Conservation (phyloP, 176 grass and related monocot species). For the Lolium multiflorum region DNA sequence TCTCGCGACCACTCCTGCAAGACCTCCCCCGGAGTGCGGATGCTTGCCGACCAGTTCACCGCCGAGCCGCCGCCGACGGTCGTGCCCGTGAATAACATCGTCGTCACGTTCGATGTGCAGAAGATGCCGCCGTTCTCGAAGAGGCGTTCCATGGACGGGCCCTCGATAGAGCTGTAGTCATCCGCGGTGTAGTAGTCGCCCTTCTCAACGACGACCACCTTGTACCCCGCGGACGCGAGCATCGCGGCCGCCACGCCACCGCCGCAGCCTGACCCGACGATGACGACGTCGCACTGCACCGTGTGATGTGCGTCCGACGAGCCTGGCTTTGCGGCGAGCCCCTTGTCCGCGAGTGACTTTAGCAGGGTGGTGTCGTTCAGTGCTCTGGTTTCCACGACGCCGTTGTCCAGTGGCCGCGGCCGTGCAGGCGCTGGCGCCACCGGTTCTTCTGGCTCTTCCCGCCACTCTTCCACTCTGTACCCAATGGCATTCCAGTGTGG, state of each 20-base stretch:
- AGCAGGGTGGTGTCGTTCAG: conserved; percentile 62
- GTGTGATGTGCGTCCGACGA: conserved; percentile 30
- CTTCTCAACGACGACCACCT: conserved; percentile 92
- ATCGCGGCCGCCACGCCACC: conserved; percentile 82
- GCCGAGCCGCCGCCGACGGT: conserved; percentile 91
- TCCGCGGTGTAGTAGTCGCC: conserved; percentile 71
- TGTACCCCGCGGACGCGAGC: conserved; percentile 72
- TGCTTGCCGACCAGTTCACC: conserved; percentile 95
- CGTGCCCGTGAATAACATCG: conserved; percentile 65
- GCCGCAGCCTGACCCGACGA: conserved; percentile 89
- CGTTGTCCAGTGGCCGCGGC: conserved; percentile 57
- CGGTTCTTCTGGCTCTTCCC: conserved; percentile 21
- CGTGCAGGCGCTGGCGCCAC: not conserved
- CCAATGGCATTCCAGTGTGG: conserved; percentile 78
- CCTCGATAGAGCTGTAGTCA: conserved; percentile 85
- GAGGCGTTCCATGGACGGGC: conserved; percentile 67
- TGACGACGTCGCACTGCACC: conserved; percentile 76
- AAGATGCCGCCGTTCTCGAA: conserved; percentile 72
- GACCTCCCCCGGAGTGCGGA: conserved; percentile 71
- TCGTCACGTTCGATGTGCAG: conserved; percentile 56
- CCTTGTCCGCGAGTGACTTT: conserved; percentile 54
- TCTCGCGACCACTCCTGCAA: conserved; percentile 71
- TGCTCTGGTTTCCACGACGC: conserved; percentile 62
- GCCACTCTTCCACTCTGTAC: conserved; percentile 51
- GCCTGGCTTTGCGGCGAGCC: conserved; percentile 51